Conservation (phyloP, 495 filamentous ascomycete genomes). For the Xylaria sp. region DNA sequence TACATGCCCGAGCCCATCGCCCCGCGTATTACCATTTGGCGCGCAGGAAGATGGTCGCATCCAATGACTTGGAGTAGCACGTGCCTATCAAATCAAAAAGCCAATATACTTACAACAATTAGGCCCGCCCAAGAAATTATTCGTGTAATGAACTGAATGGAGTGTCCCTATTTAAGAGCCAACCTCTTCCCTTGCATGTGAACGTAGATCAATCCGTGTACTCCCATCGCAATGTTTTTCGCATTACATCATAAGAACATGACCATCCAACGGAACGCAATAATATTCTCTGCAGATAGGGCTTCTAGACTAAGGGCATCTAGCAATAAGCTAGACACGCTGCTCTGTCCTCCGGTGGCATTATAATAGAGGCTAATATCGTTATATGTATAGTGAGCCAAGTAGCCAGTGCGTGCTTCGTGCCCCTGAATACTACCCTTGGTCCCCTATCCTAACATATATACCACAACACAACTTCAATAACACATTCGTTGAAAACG, state of each 20-base stretch:
- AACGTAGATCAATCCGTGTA: background rate
- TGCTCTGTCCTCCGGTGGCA: too few relatives aligned
- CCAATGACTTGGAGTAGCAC: conserved; percentile 15
- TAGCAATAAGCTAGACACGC: too few relatives aligned
- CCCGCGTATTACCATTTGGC: conserved; percentile 16
- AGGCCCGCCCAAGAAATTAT: conserved; percentile 1
- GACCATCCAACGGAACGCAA: background rate
- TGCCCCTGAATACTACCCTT: background rate
- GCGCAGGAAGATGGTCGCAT: background rate
- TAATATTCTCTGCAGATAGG: background rate
- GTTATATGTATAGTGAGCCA: background rate
- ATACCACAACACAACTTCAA: background rate
- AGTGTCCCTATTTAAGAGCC: conserved; percentile 1
- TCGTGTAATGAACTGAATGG: conserved; percentile 4
- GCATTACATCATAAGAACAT: background rate
- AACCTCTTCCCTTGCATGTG: conserved; percentile 7
- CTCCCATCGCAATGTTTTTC: background rate
- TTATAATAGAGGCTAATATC: too few relatives aligned
- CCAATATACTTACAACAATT: background rate
- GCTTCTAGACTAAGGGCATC: too few relatives aligned
- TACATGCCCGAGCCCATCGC: conserved; percentile 11
- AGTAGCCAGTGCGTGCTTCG: background rate
- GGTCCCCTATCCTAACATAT: background rate
- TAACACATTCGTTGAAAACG: background rate
- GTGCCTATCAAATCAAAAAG: background rate